These are phyloP conservation scores for Hemisphaericaspora xylofermentans DNA, from an alignment of 1,139 yeast species.

Conservation along the genomic window DNA sequence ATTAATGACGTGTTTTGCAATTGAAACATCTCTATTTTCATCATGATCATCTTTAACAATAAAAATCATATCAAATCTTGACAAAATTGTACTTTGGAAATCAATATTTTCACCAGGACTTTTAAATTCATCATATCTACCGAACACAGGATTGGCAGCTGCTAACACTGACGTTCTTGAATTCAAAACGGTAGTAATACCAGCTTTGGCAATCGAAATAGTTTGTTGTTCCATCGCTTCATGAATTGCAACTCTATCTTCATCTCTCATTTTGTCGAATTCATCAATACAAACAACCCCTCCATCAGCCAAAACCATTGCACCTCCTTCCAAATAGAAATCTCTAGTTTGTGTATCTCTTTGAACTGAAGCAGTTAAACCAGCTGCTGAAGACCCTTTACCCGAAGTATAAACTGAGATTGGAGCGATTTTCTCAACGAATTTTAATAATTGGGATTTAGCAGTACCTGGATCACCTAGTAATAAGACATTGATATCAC, in stretches of 20 bases:
- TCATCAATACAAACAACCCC: conserved; percentile 99
- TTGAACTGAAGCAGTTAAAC: conserved; percentile 97
- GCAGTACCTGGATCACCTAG: conserved; percentile 99
- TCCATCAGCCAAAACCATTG: conserved; percentile 98
- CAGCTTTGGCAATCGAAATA: conserved; percentile 98
- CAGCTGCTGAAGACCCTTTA: conserved; percentile 99
- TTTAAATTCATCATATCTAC: conserved; percentile 92
- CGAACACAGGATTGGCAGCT: conserved; percentile 97
- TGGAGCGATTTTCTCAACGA: conserved; percentile 93
- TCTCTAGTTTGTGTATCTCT: conserved; percentile 86
- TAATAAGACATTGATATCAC: conserved; percentile 89
- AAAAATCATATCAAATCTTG: conserved; percentile 98
- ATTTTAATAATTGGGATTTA: conserved; percentile 89
- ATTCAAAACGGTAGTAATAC: conserved; percentile 92
- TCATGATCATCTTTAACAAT: conserved; percentile 95
- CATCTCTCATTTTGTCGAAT: conserved; percentile 98
- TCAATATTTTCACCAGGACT: conserved; percentile 98
- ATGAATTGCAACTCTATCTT: conserved; percentile 97
- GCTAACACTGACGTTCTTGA: conserved; percentile 96
- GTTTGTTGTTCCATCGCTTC: conserved; percentile 99
- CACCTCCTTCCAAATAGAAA: conserved; percentile 97
- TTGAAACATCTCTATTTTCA: conserved; percentile 78
- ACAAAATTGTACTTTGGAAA: conserved; percentile 92
- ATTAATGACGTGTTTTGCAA: conserved; percentile 93
- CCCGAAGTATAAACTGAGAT: conserved; percentile 96